Evolutionary conservation across 2,329 filamentous ascomycete species (phyloP), one percentile per base, ranked within the genome.

Genomic region (Coniella lustricola): DNA sequence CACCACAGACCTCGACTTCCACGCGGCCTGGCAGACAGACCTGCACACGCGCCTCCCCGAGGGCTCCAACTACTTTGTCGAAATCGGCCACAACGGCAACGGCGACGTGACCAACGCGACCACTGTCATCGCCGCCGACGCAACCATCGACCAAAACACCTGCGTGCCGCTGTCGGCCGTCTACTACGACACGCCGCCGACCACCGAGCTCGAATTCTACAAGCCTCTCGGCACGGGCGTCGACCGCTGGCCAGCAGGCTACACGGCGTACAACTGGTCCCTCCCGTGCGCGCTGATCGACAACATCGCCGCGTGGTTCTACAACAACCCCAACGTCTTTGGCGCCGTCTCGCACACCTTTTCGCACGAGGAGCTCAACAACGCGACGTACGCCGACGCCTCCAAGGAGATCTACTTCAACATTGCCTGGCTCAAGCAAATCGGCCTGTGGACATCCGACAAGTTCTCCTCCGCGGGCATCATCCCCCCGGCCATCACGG

Each of bases 401-500:
- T 60, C 60, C 49, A 75, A 73, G 54, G 79, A 83, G 60, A 79
- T 82, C 37, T 65, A 67, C 18, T 82, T 78, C 66, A 83, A 83
- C 63, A 67, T 75, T 54, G 75, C 70, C 12, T 83, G 79, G 77
- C 60, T 81, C 36, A 67, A 70, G 51, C 72, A 78, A 55, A 67
- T 73, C 8, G 75, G 75, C 13, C 65, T 82, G 48, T 65, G 67
- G 49, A 54, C 62, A 17, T 71, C 71, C 13, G 59, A 57, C 16
- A 66, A 67, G 38, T 82, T 72, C 60, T 81, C 76, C 22, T 53
- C 64, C 3, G 69, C 72, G 34, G 79, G 78, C 25, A 69, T 83
- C 46, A 78, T 83, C 50, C 79, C 79, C 2, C 79, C 79, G 1
- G 78, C 77, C 33, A 83, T 83, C 52, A 83, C 79, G 1, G 79